These are phyloP conservation scores for Domatiomyces catenatus DNA, from an alignment of 2,329 filamentous ascomycete species.

Conservation along the genomic window DNA sequence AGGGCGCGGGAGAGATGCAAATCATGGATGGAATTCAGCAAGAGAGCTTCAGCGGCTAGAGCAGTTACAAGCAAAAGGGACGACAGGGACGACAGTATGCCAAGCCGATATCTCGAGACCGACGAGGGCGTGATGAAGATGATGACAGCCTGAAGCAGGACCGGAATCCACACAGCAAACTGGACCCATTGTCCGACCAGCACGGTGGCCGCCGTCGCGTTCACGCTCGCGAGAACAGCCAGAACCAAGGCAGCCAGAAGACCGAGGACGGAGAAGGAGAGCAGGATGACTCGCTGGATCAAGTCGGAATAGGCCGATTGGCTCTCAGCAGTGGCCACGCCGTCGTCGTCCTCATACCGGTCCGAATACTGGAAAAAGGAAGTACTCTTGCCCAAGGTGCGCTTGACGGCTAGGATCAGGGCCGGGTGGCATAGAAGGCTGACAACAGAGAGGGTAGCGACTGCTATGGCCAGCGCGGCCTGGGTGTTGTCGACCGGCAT, in stretches of 20 bases:
- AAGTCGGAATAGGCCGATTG: conserved; percentile 47
- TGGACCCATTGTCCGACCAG: conserved; percentile 44
- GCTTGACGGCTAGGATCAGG: background rate
- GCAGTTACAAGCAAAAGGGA: conserved; percentile 10
- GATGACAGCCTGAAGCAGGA: conserved; percentile 11
- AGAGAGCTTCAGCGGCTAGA: conserved; percentile 14
- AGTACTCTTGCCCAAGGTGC: conserved; percentile 5
- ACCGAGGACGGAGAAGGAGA: conserved; percentile 40
- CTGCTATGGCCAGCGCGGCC: conserved; percentile 8
- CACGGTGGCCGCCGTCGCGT: conserved; percentile 26
- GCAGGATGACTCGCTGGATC: conserved; percentile 39
- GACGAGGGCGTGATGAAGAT: conserved; percentile 13
- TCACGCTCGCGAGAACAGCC: conserved; percentile 37
- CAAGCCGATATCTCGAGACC: conserved; percentile 11
- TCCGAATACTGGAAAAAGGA: conserved; percentile 17
- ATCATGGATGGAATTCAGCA: conserved; percentile 7
- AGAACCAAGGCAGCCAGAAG: conserved; percentile 41
- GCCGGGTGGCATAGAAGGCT: conserved; percentile 7
- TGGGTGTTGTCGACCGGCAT: conserved; percentile 6
- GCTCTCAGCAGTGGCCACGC: conserved; percentile 49
- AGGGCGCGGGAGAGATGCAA: conserved; percentile 8
- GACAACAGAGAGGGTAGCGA: conserved; percentile 9
- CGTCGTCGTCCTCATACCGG: conserved; percentile 55
- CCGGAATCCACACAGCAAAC: conserved; percentile 40
- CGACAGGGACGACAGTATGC: conserved; percentile 10